Evolutionary conservation across 2,329 filamentous ascomycete species (phyloP), one percentile per base, ranked within the genome.

Genomic region (Hortaea werneckii): DNA sequence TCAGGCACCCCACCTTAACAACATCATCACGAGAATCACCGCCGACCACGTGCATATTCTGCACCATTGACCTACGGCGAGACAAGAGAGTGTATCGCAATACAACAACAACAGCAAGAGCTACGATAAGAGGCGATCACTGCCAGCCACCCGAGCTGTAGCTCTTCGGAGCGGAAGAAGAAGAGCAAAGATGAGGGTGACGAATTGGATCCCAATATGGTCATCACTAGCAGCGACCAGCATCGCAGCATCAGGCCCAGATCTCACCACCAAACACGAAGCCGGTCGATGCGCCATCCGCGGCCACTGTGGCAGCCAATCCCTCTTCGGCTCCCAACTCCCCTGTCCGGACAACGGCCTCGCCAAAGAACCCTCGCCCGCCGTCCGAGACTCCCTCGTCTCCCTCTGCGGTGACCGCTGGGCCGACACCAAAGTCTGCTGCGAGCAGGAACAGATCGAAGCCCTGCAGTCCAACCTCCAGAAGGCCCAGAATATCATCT

Each of bases 311-410:
- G 92, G 92, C 41, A 89, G 88, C 66, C 83, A 90, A 67, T 83
- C 83, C 52, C 84, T 92, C 64, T 96, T 96, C 59, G 87, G 88
- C 46, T 84, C 87, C 47, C 80, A 94, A 55, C 74, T 96, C 50
- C 92, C 92, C 4, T 98, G 92, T 63, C 81, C 89, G 10, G 90
- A 98, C 68, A 98, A 98, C 63, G 88, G 76, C 4, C 71, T 82
- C 32, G 92, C 92, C 32, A 73, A 81, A 52, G 76, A 84, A 30
- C 90, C 90, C 1, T 79, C 84, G 20, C 75, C 78, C 6, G 76
- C 79, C 46, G 74, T 87, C 48, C 80, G 88, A 50, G 74, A 84
- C 58, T 82, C 90, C 68, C 74, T 98, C 44, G 81, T 95, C 13
- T 78, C 81, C 13, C 75, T 98, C 13, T 98, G 92, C 62, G 92